Evolutionary conservation across 2,329 filamentous ascomycete genomes (phyloP).

Genomic region (Penicillium aurantiogriseum): DNA sequence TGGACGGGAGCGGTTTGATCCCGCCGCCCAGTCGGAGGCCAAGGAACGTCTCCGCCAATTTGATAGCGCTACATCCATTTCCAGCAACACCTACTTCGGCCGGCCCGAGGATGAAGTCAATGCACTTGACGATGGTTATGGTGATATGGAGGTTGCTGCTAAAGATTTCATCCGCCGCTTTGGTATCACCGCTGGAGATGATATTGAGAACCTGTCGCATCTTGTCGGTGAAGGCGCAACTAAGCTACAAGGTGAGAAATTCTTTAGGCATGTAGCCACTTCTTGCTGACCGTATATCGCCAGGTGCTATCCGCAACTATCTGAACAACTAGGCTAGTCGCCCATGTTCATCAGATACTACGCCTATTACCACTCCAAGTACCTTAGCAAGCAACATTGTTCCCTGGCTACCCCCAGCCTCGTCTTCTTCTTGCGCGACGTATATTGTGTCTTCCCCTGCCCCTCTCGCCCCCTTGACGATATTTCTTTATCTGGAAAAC

Average conservation of each 20-base stretch:
- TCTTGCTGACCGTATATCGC: slow-evolving; percentile 10
- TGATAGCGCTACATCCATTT: slow-evolving; percentile 87
- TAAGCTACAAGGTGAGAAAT: slow-evolving; percentile 68
- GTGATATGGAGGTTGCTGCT: slow-evolving; percentile 86
- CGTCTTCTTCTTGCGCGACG: slow-evolving; percentile 10
- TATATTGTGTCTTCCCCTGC: slow-evolving; percentile 14
- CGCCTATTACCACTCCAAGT: slow-evolving; percentile 16
- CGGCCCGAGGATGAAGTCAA: slow-evolving; percentile 77
- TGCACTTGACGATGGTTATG: slow-evolving; percentile 70
- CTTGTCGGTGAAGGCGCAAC: slow-evolving; percentile 82
- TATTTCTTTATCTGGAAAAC: slow-evolving; percentile 6
- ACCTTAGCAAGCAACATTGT: slow-evolving; percentile 23
- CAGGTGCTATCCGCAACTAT: slow-evolving; percentile 50
- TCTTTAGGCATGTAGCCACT: neutral
- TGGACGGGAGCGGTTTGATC: slow-evolving; percentile 82
- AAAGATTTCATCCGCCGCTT: slow-evolving; percentile 96
- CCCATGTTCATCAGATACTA: slow-evolving; percentile 8
- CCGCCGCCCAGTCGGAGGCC: slow-evolving; percentile 76
- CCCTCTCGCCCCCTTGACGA: slow-evolving; percentile 3
- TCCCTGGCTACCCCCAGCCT: slow-evolving; percentile 15
- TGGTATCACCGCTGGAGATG: slow-evolving; percentile 91
- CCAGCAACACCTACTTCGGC: slow-evolving; percentile 96
- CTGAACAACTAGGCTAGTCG: slow-evolving; percentile 45
- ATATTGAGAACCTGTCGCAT: slow-evolving; percentile 84
- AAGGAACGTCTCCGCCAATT: slow-evolving; percentile 86